Evolutionary conservation across 805 yeast genomes (phyloP).

Genomic region (Lipomyces spencermartinsiae): DNA sequence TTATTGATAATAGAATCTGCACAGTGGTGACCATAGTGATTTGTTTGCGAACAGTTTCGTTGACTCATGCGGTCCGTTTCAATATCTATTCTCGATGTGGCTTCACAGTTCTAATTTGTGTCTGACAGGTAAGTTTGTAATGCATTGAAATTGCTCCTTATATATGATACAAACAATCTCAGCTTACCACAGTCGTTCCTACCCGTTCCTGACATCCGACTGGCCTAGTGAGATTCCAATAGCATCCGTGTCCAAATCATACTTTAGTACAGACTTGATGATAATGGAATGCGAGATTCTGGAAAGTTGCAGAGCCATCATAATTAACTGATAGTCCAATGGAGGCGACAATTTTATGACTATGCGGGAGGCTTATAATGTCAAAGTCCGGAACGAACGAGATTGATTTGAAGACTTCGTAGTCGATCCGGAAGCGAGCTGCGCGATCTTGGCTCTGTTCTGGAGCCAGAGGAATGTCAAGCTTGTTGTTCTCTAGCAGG

Average conservation of each 20-base stretch:
- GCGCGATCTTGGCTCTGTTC: neutral
- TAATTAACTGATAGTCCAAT: constrained; percentile 22
- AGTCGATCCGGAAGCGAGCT: constrained; percentile 20
- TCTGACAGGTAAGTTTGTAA: no score
- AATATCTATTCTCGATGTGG: no score
- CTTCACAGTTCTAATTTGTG: no score
- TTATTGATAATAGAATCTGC: no score
- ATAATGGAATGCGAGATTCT: constrained; percentile 1
- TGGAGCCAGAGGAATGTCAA: constrained; percentile 6
- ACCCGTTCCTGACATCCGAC: no score
- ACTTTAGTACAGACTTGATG: constrained; percentile 15
- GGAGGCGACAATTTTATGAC: constrained; percentile 6
- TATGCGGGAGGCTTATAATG: constrained; percentile 18
- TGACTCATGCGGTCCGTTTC: no score
- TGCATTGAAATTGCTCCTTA: no score
- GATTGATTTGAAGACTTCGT: constrained; percentile 9
- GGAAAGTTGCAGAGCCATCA: constrained; percentile 7
- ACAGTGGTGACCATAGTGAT: no score
- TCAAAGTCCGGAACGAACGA: constrained; percentile 12
- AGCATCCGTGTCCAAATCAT: constrained; percentile 5
- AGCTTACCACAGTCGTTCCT: no score
- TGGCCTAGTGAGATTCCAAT: no score
- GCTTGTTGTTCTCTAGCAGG: neutral
- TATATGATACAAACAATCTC: no score
- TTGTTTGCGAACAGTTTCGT: no score